These are phyloP conservation scores for Solanum raphanifolium DNA, from an alignment of 257 asterid genomes.

Conservation along the genomic window DNA sequence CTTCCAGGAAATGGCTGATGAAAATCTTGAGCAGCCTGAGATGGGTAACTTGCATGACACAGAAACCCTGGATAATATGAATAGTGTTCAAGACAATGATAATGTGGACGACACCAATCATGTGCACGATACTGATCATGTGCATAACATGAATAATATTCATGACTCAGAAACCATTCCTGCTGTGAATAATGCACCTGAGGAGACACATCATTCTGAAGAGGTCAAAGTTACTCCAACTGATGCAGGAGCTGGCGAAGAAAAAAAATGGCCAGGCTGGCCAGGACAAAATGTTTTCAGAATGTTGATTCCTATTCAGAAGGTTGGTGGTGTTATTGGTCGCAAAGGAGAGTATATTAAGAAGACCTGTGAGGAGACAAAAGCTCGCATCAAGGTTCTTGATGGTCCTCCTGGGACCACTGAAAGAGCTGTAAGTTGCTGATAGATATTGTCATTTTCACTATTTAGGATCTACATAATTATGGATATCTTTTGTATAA, in stretches of 20 bases:
- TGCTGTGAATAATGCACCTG: slow-evolving; percentile 12
- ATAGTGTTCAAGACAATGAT: background rate
- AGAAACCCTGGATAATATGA: background rate
- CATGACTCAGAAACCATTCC: background rate
- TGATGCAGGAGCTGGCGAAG: slow-evolving; percentile 27
- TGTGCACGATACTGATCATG: background rate
- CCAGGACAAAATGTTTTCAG: slow-evolving; percentile 70
- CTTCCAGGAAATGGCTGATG: slow-evolving; percentile 39
- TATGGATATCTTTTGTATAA: background rate
- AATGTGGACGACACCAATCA: background rate
- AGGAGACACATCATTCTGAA: slow-evolving; percentile 24
- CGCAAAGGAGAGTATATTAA: slow-evolving; percentile 68
- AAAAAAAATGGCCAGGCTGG: slow-evolving; percentile 78
- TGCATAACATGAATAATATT: background rate
- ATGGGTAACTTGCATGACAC: slow-evolving; percentile 1
- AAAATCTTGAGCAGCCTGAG: slow-evolving; percentile 13
- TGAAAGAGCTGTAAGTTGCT: slow-evolving; percentile 64
- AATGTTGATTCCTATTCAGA: slow-evolving; percentile 56
- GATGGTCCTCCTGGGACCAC: slow-evolving; percentile 62
- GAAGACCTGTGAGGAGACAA: slow-evolving; percentile 62
- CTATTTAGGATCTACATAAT: background rate
- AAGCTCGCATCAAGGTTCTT: slow-evolving; percentile 65
- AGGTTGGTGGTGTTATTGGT: slow-evolving; percentile 68
- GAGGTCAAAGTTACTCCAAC: slow-evolving; percentile 20
- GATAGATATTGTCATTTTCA: background rate